Evolutionary conservation across 176 grass and related monocot species (phyloP), one percentile per base, ranked within the genome.

Genomic region (Cenchrus americanus): DNA sequence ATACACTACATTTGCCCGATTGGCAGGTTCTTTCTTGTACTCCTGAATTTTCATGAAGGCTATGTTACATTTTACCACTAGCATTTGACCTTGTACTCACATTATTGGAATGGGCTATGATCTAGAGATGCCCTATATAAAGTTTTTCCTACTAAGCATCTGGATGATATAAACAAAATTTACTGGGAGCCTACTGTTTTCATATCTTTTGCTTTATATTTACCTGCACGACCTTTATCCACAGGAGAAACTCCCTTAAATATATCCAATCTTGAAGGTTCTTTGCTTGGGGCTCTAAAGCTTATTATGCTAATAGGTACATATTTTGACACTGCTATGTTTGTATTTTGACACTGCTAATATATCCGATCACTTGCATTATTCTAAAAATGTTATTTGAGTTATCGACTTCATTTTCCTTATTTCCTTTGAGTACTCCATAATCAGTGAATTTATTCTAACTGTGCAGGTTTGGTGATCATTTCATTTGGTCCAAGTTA

Each of bases 401-500:
- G 43, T 66, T 71, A 10, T 22, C 63, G 44, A 40, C 55, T 53
- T 62, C 48, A 18, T 40, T 21, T 14, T 79, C 50, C 52, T 67
- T 40, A 13, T 83, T 79, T 90, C 21, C 11, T 85, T 53, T 23
- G 14, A 7, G 49, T 55, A 55, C n/a, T 55, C 37, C 63, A 69
- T 19, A 57, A 19, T 57, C 32, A 81, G 5, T 67, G 58, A 60
- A 64, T 47, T 73, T 49, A 73, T 82, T 80, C 13, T 84, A 85
- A 65, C 75, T 84, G 71, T 83, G 41, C 86, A 99, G 96, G 96
- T 71, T 73, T 96, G 51, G 77, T 98, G 77, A 94, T 96, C 62
- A 84, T 99, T 62, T 88, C 91, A 78, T 99, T 99, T 92, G 96
- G 96, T 84, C 96, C 96, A 82, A 99, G 93, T 73, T 99, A 96